Conservation (phyloP, 2,329 filamentous ascomycete genomes). For the Colletotrichum chrysophilum region DNA sequence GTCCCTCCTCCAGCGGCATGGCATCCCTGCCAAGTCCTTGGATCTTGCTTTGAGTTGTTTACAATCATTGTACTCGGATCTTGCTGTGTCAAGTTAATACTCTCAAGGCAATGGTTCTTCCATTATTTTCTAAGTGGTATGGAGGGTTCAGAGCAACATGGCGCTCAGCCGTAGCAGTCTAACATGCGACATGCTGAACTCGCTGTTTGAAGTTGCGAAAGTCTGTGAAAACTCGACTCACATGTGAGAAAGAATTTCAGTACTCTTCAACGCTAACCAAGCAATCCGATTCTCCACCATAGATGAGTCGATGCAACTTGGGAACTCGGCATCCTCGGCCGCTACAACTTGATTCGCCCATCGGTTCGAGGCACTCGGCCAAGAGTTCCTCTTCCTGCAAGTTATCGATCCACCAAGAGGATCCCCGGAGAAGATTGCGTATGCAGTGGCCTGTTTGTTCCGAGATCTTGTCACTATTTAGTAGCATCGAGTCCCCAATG, state of each 20-base stretch:
- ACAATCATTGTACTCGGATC: not conserved
- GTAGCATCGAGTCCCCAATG: not conserved
- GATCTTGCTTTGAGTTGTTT: not conserved
- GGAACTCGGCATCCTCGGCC: slow-evolving; percentile 3
- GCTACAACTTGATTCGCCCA: not conserved
- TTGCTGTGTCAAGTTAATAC: not conserved
- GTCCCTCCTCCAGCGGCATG: not conserved
- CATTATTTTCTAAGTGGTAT: not conserved
- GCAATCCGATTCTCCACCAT: not conserved
- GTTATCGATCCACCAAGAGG: not conserved
- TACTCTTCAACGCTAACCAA: not conserved
- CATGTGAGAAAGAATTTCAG: not conserved
- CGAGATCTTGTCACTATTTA: not conserved
- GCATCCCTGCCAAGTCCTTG: not conserved
- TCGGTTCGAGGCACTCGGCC: not conserved
- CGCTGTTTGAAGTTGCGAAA: not conserved
- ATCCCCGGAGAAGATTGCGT: not conserved
- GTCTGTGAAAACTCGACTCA: not conserved
- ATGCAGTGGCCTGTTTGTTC: not conserved
- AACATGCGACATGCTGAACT: not conserved
- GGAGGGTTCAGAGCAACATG: not conserved
- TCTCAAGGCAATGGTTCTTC: not conserved
- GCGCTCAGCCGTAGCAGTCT: accelerated
- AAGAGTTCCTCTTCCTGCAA: not conserved
- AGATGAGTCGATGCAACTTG: not conserved